Evolutionary conservation across 352 stramenopile species (phyloP).

Genomic region (Phytophthora constricta): DNA sequence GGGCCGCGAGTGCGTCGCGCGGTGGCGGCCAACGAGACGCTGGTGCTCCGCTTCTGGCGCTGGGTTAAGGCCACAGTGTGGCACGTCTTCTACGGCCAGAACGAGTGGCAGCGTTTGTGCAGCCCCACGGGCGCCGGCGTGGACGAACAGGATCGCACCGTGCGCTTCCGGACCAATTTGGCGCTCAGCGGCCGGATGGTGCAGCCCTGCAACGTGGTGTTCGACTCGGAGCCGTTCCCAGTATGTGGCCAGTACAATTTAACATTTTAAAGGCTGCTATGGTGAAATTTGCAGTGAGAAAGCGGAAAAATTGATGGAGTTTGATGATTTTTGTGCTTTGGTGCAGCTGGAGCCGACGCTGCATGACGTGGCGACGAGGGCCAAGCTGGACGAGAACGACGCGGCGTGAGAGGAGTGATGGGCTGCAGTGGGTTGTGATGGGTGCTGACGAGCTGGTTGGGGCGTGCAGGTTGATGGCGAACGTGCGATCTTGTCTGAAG

Average conservation of each 20-base stretch:
- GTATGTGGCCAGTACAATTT: too few relatives aligned
- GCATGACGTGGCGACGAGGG: constrained; percentile 61
- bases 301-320: neutral
- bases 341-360: constrained; percentile 60
- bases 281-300: too few relatives aligned
- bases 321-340: neutral
- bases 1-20: constrained; percentile 61
- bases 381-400: constrained; percentile 56
- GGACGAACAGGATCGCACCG: constrained; percentile 67
- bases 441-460: neutral
- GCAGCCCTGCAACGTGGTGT: constrained; percentile 79
- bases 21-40: constrained; percentile 58
- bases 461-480: constrained; percentile 65
- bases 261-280: too few relatives aligned
- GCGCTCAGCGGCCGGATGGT: constrained; percentile 68
- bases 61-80: constrained; percentile 73
- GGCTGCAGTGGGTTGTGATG: neutral
- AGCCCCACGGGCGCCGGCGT: constrained; percentile 37
- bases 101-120: constrained; percentile 80
- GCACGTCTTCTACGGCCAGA: constrained; percentile 69
- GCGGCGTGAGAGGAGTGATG: constrained; percentile 37
- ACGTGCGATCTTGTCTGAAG: constrained; percentile 70
- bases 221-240: constrained; percentile 76
- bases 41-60: constrained; percentile 68
- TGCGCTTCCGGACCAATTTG: constrained; percentile 77